phyloP scores from a whole-genome alignment of 768 basidiomycete species.

The Tulasnella calospora region DNA sequence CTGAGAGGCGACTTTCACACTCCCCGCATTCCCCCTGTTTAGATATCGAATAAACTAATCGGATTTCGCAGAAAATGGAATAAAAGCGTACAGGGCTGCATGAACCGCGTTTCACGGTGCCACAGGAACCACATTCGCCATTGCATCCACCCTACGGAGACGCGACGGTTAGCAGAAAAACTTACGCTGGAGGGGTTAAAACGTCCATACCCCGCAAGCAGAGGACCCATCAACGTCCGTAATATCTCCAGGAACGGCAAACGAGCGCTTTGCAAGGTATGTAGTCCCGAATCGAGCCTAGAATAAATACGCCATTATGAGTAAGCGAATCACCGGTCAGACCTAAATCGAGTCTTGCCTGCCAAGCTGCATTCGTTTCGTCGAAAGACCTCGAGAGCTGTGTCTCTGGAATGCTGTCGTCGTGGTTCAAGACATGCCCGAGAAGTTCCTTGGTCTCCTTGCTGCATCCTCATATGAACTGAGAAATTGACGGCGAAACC shows the following conservation, averaged over 20 bases:
- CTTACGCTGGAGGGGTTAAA: neutral
- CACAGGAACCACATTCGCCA: slow-evolving; percentile 15
- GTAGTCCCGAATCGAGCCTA: neutral
- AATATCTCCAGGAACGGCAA: neutral
- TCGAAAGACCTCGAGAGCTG: neutral
- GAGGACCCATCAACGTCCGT: neutral
- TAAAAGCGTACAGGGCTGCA: neutral
- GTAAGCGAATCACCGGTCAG: neutral
- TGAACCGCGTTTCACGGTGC: neutral
- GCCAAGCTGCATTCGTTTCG: slow-evolving; percentile 3
- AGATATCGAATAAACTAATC: neutral
- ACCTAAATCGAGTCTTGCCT: neutral
- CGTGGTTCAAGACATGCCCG: slow-evolving; percentile 15
- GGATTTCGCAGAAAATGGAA: neutral
- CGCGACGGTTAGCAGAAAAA: neutral
- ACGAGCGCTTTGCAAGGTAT: neutral
- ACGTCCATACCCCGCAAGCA: neutral
- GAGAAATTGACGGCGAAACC: neutral
- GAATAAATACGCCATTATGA: neutral
- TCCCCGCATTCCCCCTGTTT: neutral
- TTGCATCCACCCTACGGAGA: slow-evolving; percentile 14
- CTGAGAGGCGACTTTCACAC: neutral
- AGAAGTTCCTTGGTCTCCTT: slow-evolving; percentile 4
- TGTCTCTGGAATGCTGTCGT: slow-evolving; percentile 15
- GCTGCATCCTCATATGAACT: neutral